Evolutionary conservation across 1,284 basidiomycete genomes (phyloP), one percentile per base, ranked within the genome.

Genomic region (Malassezia pachydermatis): DNA sequence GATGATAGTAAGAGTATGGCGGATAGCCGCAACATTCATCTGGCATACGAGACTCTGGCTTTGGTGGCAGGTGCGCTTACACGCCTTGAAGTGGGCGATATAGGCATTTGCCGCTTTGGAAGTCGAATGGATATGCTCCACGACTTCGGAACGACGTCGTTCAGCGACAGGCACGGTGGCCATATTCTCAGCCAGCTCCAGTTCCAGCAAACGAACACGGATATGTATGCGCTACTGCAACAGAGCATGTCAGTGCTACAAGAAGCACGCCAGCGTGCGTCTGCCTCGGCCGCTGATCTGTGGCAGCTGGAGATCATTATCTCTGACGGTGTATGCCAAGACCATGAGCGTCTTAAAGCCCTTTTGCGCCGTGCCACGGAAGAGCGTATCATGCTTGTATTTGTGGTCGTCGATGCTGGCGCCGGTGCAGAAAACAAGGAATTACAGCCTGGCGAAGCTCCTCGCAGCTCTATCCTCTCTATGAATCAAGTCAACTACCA

Each of bases 261-360:
- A 10, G 57, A 66, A 20, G 88, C 24, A 76, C 57, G 86, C 36
- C 84, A 84, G 63, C 77, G 78, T 44, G 79, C 81, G n/a, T 55
- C 57, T 0, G 55, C 58, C 22, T 50, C 55, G 10, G 66, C 71
- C 5, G 78, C 80, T 2, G 89, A 96, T 58, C 77, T 98, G 20
- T 98, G 94, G 94, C 94, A 99, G 72, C 78, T 99, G 45, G 81
- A 95, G 73, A 89, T 98, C 75, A 94, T 99, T 77, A 88, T 98
- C 58, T 96, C 90, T 16, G 94, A 99, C 70, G 94, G 94, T 25
- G 86, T 96, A 58, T 96, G 90, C 72, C 88, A 96, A 73, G 88
- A 96, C 69, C 90, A 96, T 71, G 86, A 88, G 38, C 77, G 78
- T 59, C 76, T 98, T 40, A 80, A 84, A 28, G 82, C 83, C 2